Percentiles rank a stretch among this genome's conserved stretches.
Evolutionary conservation across 805 yeast genomes (phyloP).

Genomic region (Wickerhamiella musiphila): DNA sequence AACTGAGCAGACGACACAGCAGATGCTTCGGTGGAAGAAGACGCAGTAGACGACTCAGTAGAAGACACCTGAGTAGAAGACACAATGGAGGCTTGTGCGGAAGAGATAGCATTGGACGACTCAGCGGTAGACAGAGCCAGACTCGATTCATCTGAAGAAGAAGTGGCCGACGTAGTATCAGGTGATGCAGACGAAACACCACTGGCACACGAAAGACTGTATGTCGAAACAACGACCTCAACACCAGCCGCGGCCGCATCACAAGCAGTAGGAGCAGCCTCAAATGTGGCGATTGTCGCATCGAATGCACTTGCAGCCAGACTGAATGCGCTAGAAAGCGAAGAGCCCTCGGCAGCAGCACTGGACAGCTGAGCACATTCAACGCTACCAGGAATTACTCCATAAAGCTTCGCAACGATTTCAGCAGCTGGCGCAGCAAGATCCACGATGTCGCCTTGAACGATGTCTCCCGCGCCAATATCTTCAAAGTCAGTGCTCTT

Average conservation of each 20-base stretch:
- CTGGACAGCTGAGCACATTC: background rate
- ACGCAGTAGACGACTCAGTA: too few relatives aligned
- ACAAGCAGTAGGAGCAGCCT: background rate
- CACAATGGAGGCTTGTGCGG: too few relatives aligned
- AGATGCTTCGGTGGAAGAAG: too few relatives aligned
- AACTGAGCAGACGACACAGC: too few relatives aligned
- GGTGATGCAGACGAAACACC: too few relatives aligned
- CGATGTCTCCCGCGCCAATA: conserved; percentile 10
- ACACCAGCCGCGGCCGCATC: conserved; percentile 7
- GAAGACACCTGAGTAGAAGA: too few relatives aligned
- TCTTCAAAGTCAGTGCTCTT: conserved; percentile 6
- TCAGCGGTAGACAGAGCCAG: too few relatives aligned
- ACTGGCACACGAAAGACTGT: too few relatives aligned
- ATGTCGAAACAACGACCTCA: too few relatives aligned
- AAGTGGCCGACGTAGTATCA: too few relatives aligned
- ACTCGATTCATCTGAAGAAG: too few relatives aligned
- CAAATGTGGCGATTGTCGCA: background rate
- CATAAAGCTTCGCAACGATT: background rate
- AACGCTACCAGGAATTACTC: background rate
- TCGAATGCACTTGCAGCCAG: background rate
- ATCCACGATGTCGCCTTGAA: conserved; percentile 9
- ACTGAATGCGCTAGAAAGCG: conserved; percentile 1
- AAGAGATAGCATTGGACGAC: too few relatives aligned
- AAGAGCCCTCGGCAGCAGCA: background rate
- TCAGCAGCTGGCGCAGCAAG: conserved; percentile 1